These are phyloP conservation scores for Stenogyne calaminthoides DNA, from an alignment of 305 asterid genomes.

Conservation along the genomic window DNA sequence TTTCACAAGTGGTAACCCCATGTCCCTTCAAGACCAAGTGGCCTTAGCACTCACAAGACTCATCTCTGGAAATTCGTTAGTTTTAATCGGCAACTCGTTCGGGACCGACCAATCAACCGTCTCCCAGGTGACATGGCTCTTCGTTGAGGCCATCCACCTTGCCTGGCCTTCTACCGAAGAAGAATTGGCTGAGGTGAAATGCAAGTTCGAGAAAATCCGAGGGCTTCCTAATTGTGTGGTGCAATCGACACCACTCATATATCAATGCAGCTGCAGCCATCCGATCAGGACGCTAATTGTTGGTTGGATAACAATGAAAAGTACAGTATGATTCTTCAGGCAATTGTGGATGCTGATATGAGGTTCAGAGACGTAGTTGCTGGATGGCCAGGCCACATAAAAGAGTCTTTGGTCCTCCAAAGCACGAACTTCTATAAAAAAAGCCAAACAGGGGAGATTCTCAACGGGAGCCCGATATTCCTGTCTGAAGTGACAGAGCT, in stretches of 20 bases:
- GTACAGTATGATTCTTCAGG: constrained; percentile 85
- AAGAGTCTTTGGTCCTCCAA: constrained; percentile 47
- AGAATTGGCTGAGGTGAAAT: constrained; percentile 43
- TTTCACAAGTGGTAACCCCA: constrained; percentile 63
- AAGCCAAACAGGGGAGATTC: constrained; percentile 50
- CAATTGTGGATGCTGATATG: constrained; percentile 63
- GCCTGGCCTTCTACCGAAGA: constrained; percentile 67
- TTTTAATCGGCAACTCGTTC: constrained; percentile 70
- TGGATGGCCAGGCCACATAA: constrained; percentile 77
- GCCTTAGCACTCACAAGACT: constrained; percentile 77
- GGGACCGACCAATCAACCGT: constrained; percentile 80
- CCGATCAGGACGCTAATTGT: constrained; percentile 56
- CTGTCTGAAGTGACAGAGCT: constrained; percentile 39
- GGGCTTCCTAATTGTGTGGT: constrained; percentile 89
- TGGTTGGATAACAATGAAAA: constrained; percentile 61
- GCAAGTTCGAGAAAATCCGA: constrained; percentile 55
- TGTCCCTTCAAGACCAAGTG: constrained; percentile 75
- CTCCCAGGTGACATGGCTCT: constrained; percentile 91
- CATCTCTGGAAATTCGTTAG: constrained; percentile 72
- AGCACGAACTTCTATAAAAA: constrained; percentile 49
- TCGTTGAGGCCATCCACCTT: constrained; percentile 83
- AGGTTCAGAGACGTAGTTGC: constrained; percentile 62
- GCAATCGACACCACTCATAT: constrained; percentile 74
- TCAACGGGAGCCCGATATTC: constrained; percentile 41
- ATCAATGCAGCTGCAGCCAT: constrained; percentile 64